Base-by-base conservation (phyloP, 345 rosid species). In the Corchorus capsularis region DNA sequence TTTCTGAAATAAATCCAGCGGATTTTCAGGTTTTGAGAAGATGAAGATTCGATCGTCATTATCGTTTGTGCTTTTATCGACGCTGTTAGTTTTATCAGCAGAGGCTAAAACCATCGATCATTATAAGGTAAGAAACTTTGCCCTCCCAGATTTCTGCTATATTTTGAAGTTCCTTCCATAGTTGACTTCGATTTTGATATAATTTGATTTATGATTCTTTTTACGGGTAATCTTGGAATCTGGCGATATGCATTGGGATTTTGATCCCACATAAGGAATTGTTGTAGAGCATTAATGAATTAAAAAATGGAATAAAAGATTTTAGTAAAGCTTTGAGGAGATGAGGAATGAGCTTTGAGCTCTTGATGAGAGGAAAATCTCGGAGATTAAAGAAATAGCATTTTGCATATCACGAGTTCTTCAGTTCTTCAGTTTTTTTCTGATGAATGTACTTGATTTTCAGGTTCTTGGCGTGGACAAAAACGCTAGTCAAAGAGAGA, bases 401-500 rank as follows among this genome's bases (percentile, higher is more conserved):
- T 12, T 32, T 13, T 34, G 65, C 65, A 61, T 2, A 11, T 57
- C 15, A 1, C 22, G 13, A 22, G 19, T 55, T 43, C 32, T 37
- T 17, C 68, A 17, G 32, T 67, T 22, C 20, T 6, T 0, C 2
- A 9, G 2, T 19, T 11, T 10, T 57, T 22, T 55, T 39, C 19
- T 37, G 20, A 60, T 15, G 27, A 49, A 49, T 15, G 10, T 57
- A 39, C 55, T 72, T 14, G 64, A 20, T 72, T 66, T 15, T 54
- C 90, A 96, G 99, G 91, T 91, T 86, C 98, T 96, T 65, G 98
- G 98, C 67, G 94, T 96, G 41, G 93, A 93, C 52, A 79, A 79
- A 34, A 91, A 87, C 47, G 98, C 99, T 34, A 84, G 91, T 79
- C 97, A 89, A 75, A 90, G 98, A 5, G 97, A 96, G 64, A 96